phyloP scores from a whole-genome alignment of 2,329 filamentous ascomycete genomes.

The Ophiostoma ips region DNA sequence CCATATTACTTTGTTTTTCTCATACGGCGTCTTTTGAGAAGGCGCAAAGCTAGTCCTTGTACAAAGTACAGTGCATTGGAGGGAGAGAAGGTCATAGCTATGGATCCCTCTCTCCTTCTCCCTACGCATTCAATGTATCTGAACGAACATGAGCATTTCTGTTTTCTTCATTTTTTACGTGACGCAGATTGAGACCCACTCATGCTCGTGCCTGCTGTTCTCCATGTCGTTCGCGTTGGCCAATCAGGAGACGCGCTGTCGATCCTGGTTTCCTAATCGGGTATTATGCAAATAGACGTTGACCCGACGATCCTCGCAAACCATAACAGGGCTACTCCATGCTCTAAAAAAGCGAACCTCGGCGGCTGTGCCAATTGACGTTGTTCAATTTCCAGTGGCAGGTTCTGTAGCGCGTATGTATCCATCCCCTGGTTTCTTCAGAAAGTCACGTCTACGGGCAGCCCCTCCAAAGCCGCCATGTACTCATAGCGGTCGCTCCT shows the following conservation, averaged over 20 bases:
- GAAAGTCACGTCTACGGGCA: too few relatives aligned
- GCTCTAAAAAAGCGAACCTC: neutral
- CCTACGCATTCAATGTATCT: too few relatives aligned
- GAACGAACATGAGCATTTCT: too few relatives aligned
- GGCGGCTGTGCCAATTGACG: neutral
- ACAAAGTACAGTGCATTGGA: too few relatives aligned
- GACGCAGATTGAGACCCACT: conserved; percentile 8
- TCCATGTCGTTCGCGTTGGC: conserved; percentile 10
- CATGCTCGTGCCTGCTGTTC: conserved; percentile 10
- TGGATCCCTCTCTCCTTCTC: too few relatives aligned
- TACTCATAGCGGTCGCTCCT: too few relatives aligned
- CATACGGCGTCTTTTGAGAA: neutral
- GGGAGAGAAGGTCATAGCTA: too few relatives aligned
- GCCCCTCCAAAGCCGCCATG: too few relatives aligned
- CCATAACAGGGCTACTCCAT: neutral
- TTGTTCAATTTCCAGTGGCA: neutral
- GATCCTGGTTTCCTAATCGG: conserved; percentile 9
- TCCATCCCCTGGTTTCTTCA: conserved; percentile 9
- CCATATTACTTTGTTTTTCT: neutral
- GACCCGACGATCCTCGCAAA: conserved; percentile 10
- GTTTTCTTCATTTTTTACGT: conserved; percentile 8
- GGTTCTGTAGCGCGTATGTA: conserved; percentile 11
- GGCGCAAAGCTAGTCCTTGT: too few relatives aligned
- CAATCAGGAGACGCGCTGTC: conserved; percentile 14
- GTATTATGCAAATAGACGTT: conserved; percentile 15